phyloP scores from a whole-genome alignment of 108 stramenopile species.

The Fragilariopsis cylindrus region DNA sequence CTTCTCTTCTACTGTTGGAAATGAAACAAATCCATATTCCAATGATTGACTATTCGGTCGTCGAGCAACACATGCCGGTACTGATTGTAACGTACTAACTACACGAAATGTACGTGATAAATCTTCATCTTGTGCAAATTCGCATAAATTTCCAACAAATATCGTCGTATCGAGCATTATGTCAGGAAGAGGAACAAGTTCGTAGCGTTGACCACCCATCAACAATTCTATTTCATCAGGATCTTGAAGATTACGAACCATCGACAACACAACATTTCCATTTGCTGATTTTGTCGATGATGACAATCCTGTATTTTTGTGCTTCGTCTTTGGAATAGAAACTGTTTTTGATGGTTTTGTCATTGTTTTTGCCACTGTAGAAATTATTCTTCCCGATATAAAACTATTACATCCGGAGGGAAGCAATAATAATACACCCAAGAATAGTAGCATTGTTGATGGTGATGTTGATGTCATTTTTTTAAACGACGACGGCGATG shows the following conservation, averaged over 20 bases:
- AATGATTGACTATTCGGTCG: slow-evolving; percentile 65
- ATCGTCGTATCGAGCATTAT: slow-evolving; percentile 77
- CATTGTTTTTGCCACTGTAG: too few species aligned
- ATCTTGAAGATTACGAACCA: slow-evolving; percentile 30
- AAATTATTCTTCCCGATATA: neutral
- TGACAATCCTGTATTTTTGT: neutral
- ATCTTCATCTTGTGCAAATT: slow-evolving; percentile 78
- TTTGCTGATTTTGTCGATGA: neutral
- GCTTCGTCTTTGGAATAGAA: too few species aligned
- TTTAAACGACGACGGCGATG: neutral
- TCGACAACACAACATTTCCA: neutral
- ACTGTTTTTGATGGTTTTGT: too few species aligned
- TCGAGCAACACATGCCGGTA: slow-evolving; percentile 80
- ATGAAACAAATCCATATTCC: slow-evolving; percentile 70
- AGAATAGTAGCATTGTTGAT: neutral
- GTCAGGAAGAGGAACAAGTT: slow-evolving; percentile 81
- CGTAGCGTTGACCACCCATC: slow-evolving; percentile 71
- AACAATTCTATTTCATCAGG: slow-evolving; percentile 64
- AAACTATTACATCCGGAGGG: neutral
- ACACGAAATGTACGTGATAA: slow-evolving; percentile 64
- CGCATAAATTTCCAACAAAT: slow-evolving; percentile 79
- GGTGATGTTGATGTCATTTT: neutral
- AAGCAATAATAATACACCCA: neutral
- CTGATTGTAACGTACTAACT: slow-evolving; percentile 52
- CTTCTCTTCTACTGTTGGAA: slow-evolving; percentile 59